These are phyloP conservation scores for Eutrema salsugineum DNA, from an alignment of 441 rosid genomes.

Conservation along the genomic window DNA sequence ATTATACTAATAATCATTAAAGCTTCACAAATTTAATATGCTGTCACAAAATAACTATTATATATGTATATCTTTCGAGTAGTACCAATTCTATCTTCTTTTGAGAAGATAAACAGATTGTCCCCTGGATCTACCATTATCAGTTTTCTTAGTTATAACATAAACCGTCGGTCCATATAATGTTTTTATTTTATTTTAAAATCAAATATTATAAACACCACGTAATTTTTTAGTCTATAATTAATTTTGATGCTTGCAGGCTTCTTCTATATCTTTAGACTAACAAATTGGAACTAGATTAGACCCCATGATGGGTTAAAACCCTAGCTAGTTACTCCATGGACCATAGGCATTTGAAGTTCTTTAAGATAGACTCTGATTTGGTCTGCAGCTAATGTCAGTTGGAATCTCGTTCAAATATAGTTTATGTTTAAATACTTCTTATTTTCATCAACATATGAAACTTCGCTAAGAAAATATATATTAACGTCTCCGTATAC, in stretches of 20 bases:
- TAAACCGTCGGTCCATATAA: neutral
- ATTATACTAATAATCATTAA: neutral
- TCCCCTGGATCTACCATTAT: slow-evolving; percentile 1
- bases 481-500: neutral
- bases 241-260: slow-evolving; percentile 16
- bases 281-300: slow-evolving; percentile 19
- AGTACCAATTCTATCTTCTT: neutral
- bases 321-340: slow-evolving; percentile 1
- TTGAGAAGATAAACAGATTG: neutral
- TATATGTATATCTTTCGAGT: neutral
- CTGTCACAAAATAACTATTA: neutral
- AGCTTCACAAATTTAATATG: neutral
- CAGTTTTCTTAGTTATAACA: neutral
- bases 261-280: slow-evolving; percentile 15
- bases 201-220: neutral
- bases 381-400: neutral
- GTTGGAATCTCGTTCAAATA: slow-evolving; percentile 9
- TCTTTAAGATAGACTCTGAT: neutral
- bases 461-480: neutral
- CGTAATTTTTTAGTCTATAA: neutral
- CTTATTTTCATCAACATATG: neutral
- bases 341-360: slow-evolving; percentile 4
- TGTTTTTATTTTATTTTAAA: neutral
- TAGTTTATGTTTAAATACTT: neutral
- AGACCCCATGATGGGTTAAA: slow-evolving; percentile 12